Evolutionary conservation across 345 rosid species (phyloP).

Genomic region (Hibiscus mutabilis): DNA sequence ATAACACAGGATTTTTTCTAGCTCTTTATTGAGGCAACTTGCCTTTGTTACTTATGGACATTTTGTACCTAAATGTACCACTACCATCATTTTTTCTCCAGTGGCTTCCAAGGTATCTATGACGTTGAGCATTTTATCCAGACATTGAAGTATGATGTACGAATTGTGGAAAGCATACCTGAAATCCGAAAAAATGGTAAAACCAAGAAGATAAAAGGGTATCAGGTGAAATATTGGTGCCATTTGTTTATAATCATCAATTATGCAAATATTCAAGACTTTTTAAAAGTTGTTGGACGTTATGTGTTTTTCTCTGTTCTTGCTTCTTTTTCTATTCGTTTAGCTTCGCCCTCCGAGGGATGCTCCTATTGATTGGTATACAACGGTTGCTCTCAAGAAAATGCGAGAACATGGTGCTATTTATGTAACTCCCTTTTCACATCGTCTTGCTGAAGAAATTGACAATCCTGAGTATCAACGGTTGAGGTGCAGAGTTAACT

Average conservation of each 20-base stretch:
- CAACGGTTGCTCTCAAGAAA: constrained; percentile 67
- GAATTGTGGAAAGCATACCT: constrained; percentile 80
- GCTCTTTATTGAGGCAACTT: not conserved
- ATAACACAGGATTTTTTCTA: not conserved
- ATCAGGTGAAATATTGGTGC: constrained; percentile 48
- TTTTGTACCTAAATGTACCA: not conserved
- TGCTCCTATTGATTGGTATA: constrained; percentile 91
- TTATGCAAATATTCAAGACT: not conserved
- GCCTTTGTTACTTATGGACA: not conserved
- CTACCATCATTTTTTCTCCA: constrained; percentile 20
- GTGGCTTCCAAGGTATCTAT: constrained; percentile 95
- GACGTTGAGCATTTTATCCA: constrained; percentile 90
- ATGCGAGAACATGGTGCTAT: constrained; percentile 94
- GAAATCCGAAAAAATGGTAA: constrained; percentile 86
- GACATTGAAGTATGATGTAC: constrained; percentile 75
- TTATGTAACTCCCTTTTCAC: constrained; percentile 95
- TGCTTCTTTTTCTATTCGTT: constrained; percentile 6
- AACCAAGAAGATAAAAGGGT: constrained; percentile 76
- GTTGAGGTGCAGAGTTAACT: constrained; percentile 96
- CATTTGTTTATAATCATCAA: not conserved
- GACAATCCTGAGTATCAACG: constrained; percentile 88
- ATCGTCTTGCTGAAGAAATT: constrained; percentile 95
- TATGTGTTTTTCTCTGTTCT: not conserved
- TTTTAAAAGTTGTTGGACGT: not conserved
- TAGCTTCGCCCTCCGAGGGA: constrained; percentile 92